A percentile compares a stretch with the other conserved stretches of the same genome.
phyloP scores from a whole-genome alignment of 129 eudicot genomes.

The Daucus carota region DH1_v3.0 NC_030389.2:525501-526000 shows the following conservation, averaged over 20 bases:
- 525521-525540: constrained; percentile 22
- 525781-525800: constrained; percentile 28
- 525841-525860: constrained; percentile 49
- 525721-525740: constrained; percentile 11
- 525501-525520: constrained; percentile 33
- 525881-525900: background rate
- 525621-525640: constrained; percentile 9
- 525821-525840: constrained; percentile 48
- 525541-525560: constrained; percentile 73
- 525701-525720: background rate
- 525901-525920: background rate
- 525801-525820: constrained; percentile 53
- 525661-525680: background rate
- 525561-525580: constrained; percentile 73
- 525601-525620: constrained; percentile 34
- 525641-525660: constrained; percentile 9
- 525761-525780: constrained; percentile 29
- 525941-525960: background rate
- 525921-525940: constrained; percentile 9
- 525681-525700: background rate
- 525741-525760: constrained; percentile 10
- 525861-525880: background rate
- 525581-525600: constrained; percentile 57
- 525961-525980: background rate
- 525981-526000: background rate